Conservation (phyloP, 2,329 filamentous ascomycete genomes). For the Penicillium sp. region DNA sequence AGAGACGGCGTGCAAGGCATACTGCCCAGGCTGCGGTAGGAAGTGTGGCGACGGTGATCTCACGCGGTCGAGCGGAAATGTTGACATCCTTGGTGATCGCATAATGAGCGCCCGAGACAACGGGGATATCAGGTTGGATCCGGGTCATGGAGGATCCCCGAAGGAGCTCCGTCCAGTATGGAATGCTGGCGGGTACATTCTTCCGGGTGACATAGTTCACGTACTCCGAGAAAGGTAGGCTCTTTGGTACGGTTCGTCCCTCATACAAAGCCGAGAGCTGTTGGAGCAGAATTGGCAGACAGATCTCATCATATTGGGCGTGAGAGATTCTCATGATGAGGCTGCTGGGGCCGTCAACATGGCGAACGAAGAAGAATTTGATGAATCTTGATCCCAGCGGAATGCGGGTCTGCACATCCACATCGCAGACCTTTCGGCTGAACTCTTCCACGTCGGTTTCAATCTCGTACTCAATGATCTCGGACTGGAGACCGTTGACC, state of each 20-base stretch:
- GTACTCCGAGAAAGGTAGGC: slow-evolving; percentile 40
- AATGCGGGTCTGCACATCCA: slow-evolving; percentile 55
- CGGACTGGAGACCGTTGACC: slow-evolving; percentile 36
- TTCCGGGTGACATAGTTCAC: slow-evolving; percentile 28
- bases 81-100: slow-evolving; percentile 10
- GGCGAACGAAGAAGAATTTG: slow-evolving; percentile 53
- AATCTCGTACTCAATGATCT: slow-evolving; percentile 50
- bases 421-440: slow-evolving; percentile 49
- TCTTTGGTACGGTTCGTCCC: slow-evolving; percentile 26
- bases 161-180: slow-evolving; percentile 53
- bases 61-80: slow-evolving; percentile 50
- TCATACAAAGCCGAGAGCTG: slow-evolving; percentile 55
- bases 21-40: slow-evolving; percentile 63
- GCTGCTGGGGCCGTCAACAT: slow-evolving; percentile 7
- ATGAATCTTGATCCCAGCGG: slow-evolving; percentile 57
- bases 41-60: slow-evolving; percentile 59
- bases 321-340: slow-evolving; percentile 60
- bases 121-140: slow-evolving; percentile 11
- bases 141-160: slow-evolving; percentile 48
- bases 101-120: slow-evolving; percentile 3
- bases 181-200: slow-evolving; percentile 45
- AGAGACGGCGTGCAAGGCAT: slow-evolving; percentile 53
- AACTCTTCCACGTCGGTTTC: slow-evolving; percentile 50
- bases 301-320: slow-evolving; percentile 66
- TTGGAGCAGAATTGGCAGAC: slow-evolving; percentile 57